A percentile compares a stretch with the other conserved stretches of the same genome.
phyloP scores from a whole-genome alignment of 345 rosid genomes.

The Gossypium stocksii region DNA sequence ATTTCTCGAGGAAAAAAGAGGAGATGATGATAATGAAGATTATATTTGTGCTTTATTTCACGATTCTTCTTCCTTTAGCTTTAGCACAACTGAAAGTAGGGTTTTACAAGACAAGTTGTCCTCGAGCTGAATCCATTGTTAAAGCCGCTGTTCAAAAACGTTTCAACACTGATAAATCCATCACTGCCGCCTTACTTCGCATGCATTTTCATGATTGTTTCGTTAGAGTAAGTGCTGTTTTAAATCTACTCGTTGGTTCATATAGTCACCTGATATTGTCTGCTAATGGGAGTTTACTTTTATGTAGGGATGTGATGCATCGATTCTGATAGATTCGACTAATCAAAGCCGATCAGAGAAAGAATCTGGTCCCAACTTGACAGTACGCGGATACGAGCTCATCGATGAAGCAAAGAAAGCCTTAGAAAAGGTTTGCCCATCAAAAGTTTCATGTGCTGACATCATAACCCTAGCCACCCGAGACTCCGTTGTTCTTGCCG shows the following conservation, averaged over 20 bases:
- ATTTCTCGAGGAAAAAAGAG: background rate
- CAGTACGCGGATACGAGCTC: conserved; percentile 56
- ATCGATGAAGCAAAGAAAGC: conserved; percentile 59
- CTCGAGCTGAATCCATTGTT: conserved; percentile 57
- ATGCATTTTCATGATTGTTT: conserved; percentile 90
- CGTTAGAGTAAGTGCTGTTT: conserved; percentile 41
- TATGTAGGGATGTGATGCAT: conserved; percentile 72
- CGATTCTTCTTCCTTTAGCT: conserved; percentile 37
- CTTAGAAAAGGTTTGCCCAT: conserved; percentile 53
- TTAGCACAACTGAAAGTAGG: conserved; percentile 47
- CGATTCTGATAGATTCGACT: conserved; percentile 61
- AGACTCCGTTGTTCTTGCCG: conserved; percentile 21
- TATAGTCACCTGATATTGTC: too few species aligned
- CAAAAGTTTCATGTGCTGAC: conserved; percentile 61
- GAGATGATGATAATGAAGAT: conserved; percentile 4
- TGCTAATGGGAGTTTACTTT: background rate
- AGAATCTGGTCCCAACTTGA: conserved; percentile 60
- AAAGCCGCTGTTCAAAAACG: conserved; percentile 31
- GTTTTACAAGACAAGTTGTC: conserved; percentile 55
- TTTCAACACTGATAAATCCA: conserved; percentile 36
- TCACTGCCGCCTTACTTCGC: conserved; percentile 70
- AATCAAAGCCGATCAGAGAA: conserved; percentile 45
- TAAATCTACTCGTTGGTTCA: too few species aligned
- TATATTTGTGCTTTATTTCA: conserved; percentile 19
- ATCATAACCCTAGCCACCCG: conserved; percentile 19